Conservation (phyloP, 805 yeast species). For the Monosporozyma solicola region DNA sequence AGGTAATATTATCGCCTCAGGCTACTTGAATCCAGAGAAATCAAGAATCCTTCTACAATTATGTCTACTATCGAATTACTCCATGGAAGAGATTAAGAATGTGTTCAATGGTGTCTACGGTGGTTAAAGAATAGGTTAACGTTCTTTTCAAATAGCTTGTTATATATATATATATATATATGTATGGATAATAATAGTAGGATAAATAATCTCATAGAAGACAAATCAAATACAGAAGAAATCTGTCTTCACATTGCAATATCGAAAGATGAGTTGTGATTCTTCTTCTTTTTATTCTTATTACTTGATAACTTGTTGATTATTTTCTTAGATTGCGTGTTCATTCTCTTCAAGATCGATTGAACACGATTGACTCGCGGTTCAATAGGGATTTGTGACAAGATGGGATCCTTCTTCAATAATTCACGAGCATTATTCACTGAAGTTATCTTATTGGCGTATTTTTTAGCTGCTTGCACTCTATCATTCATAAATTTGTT, state of each 20-base stretch:
- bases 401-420: not conserved
- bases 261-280: not conserved
- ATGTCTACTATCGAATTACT: slow-evolving; percentile 38
- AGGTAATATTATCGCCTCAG: slow-evolving; percentile 48
- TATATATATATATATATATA: not conserved
- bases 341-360: not conserved
- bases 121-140: slow-evolving; percentile 26
- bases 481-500: not conserved
- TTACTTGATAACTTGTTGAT: not conserved
- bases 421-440: not conserved
- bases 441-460: not conserved
- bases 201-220: too few species aligned
- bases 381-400: not conserved
- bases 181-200: too few species aligned
- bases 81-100: slow-evolving; percentile 33
- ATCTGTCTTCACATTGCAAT: not conserved
- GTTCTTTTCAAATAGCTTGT: not conserved
- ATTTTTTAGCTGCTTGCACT: not conserved
- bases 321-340: slow-evolving; percentile 5
- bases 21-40: slow-evolving; percentile 59
- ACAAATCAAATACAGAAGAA: not conserved
- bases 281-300: not conserved
- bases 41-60: slow-evolving; percentile 50
- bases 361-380: not conserved
- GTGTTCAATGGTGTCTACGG: slow-evolving; percentile 48